Evolutionary conservation across 129 eudicot genomes (phyloP).

Genomic region (Cynara cardunculus): DNA sequence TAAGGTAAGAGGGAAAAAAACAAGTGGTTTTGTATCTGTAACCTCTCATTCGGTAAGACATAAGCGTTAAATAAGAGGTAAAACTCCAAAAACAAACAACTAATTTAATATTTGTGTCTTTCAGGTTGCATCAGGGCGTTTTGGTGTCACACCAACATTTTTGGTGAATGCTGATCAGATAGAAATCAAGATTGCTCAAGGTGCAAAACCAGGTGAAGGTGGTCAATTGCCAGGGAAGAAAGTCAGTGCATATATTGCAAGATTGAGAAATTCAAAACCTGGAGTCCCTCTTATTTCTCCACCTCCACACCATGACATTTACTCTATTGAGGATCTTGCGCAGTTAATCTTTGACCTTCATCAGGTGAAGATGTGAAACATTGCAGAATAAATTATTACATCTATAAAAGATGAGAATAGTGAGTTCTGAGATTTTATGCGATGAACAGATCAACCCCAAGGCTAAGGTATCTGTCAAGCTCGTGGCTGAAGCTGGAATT

Average conservation of each 20-base stretch:
- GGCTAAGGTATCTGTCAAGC: conserved; percentile 98
- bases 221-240: conserved; percentile 98
- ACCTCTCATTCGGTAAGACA: neutral
- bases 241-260: conserved; percentile 98
- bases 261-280: conserved; percentile 94
- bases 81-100: neutral
- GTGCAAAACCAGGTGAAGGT: conserved; percentile 99
- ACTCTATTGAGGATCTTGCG: conserved; percentile 99
- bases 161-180: conserved; percentile 95
- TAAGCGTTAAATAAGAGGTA: neutral
- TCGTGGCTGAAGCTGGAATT: conserved; percentile 98
- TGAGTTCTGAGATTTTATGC: conserved; percentile 12
- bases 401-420: neutral
- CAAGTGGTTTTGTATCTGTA: neutral
- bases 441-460: conserved; percentile 81
- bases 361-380: conserved; percentile 51
- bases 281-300: conserved; percentile 99
- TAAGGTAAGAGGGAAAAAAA: neutral
- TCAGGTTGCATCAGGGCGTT: conserved; percentile 99
- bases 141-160: conserved; percentile 99
- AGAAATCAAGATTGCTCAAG: conserved; percentile 96
- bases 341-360: conserved; percentile 96
- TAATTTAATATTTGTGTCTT: conserved; percentile 17
- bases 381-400: neutral
- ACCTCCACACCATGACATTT: conserved; percentile 98